Evolutionary conservation across 2,329 filamentous ascomycete species (phyloP).

Genomic region (Neopestalotiopsis clavispora): DNA sequence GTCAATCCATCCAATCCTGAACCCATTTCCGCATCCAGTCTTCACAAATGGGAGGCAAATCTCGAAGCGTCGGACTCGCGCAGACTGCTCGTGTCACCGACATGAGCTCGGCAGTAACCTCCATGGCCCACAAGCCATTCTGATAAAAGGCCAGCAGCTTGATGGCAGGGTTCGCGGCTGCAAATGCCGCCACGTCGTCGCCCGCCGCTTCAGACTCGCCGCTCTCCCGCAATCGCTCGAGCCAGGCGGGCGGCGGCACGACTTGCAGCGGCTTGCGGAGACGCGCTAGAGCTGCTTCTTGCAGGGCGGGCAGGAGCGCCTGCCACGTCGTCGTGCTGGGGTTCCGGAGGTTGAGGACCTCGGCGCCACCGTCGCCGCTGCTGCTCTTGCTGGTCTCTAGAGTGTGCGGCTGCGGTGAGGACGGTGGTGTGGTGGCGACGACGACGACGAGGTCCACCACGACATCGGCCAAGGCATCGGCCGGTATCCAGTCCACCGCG

Average conservation of each 20-base stretch:
- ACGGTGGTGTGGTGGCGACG: no score
- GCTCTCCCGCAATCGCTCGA: not conserved
- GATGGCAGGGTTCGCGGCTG: not conserved
- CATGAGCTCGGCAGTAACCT: not conserved
- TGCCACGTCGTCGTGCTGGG: not conserved
- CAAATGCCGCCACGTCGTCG: not conserved
- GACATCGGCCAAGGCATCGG: slow-evolving; percentile 44
- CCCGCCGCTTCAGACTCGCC: not conserved
- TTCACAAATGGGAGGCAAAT: not conserved
- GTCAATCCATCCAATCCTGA: not conserved
- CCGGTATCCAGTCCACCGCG: slow-evolving; percentile 48
- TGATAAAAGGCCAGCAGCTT: not conserved
- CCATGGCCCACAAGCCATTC: not conserved
- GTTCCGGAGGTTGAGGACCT: not conserved
- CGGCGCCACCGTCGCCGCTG: not conserved
- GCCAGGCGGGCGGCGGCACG: not conserved
- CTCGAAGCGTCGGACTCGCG: not conserved
- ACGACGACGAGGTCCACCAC: slow-evolving; percentile 31
- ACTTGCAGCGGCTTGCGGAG: not conserved
- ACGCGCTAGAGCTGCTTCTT: not conserved
- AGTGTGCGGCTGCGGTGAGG: no score
- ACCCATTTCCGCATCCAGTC: slow-evolving; percentile 9
- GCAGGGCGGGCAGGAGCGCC: not conserved
- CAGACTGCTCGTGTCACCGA: no score
- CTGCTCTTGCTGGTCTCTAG: no score